These are phyloP conservation scores for Cylindricascospora bacillispora DNA, from an alignment of 1,139 yeast genomes.

Conservation along the genomic window DNA sequence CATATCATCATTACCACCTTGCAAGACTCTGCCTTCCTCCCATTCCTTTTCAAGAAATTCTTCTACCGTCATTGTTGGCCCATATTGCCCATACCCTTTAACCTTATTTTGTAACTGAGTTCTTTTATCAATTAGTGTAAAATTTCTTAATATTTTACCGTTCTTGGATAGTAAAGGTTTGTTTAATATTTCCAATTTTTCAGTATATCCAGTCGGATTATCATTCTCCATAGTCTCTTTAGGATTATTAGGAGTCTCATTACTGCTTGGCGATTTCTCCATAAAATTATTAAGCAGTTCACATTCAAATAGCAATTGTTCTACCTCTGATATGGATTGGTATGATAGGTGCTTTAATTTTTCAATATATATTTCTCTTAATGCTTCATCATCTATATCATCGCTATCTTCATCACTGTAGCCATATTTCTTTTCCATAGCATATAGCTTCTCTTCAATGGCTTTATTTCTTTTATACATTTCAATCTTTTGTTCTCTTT, in stretches of 20 bases:
- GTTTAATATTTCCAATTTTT: constrained; percentile 36
- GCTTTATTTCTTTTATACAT: constrained; percentile 50
- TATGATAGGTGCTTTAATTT: constrained; percentile 42
- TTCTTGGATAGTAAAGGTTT: constrained; percentile 40
- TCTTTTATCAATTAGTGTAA: constrained; percentile 55
- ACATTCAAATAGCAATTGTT: constrained; percentile 17
- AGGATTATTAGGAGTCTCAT: constrained; percentile 10
- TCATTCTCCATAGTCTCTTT: constrained; percentile 6
- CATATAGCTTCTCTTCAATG: constrained; percentile 32
- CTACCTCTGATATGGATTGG: constrained; percentile 36
- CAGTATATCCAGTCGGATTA: constrained; percentile 36
- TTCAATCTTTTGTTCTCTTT: constrained; percentile 63
- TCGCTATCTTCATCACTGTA: constrained; percentile 27
- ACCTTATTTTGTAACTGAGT: constrained; percentile 52
- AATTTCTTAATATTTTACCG: constrained; percentile 76
- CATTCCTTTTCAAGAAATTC: constrained; percentile 80
- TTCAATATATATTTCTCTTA: constrained; percentile 41
- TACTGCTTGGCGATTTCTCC: constrained; percentile 7
- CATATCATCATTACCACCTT: constrained; percentile 38
- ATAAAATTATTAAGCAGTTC: constrained; percentile 22
- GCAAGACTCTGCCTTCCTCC: constrained; percentile 67
- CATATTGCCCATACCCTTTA: constrained; percentile 80
- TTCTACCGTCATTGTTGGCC: constrained; percentile 93
- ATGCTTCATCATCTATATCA: constrained; percentile 44
- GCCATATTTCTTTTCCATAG: constrained; percentile 26